Evolutionary conservation across 495 filamentous ascomycete species (phyloP), one percentile per base, ranked within the genome.

Genomic region (Xylaria palmicola): DNA sequence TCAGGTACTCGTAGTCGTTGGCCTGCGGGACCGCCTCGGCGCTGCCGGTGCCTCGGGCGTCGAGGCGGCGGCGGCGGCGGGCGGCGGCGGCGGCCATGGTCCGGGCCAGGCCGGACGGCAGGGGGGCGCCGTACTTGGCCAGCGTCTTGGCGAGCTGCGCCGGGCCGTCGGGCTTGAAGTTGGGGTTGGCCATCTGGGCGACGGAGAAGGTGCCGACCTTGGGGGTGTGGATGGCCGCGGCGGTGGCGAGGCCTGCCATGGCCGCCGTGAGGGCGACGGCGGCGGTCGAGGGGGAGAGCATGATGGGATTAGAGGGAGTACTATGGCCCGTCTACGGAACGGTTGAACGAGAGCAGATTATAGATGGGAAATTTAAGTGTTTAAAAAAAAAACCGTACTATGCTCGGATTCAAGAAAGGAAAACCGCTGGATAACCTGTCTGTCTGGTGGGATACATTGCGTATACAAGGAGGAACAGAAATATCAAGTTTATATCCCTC

Each of bases 1-100:
- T 83, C 45, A 90, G 70, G 65, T 90, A 91, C 68, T 86, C 79
- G 17, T 67, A 62, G 63, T 90, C 88, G 63, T 82, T 72, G 19
- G 71, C 57, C 66, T 83, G 78, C 0, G 88, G 88, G 4, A 67
- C 79, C 41, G 85, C 81, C 59, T 75, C 70, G 36, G 77, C 85
- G 56, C 56, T 63, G 44, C 67, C 69, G n/a, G 73, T 76, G 45
- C 85, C 84, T 37, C 75, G 78, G 19, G 30, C 36, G 24, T 4
- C 15, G 44, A 59, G 24, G 4, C 59, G 66, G 40, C 47, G n/a
- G n/a, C 47, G 52, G 66, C 47, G 20, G 63, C 66, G 1, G 64
- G 32, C 47, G 20, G 63, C 66, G 1, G 64, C 26, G 36, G 60
- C 50, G 44, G 71, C 69, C 48, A 78, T 67, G 36, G 67, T 71